Evolutionary conservation across 352 stramenopile genomes (phyloP), one percentile per base, ranked within the genome.

Genomic region (Pythium brachiatum): DNA sequence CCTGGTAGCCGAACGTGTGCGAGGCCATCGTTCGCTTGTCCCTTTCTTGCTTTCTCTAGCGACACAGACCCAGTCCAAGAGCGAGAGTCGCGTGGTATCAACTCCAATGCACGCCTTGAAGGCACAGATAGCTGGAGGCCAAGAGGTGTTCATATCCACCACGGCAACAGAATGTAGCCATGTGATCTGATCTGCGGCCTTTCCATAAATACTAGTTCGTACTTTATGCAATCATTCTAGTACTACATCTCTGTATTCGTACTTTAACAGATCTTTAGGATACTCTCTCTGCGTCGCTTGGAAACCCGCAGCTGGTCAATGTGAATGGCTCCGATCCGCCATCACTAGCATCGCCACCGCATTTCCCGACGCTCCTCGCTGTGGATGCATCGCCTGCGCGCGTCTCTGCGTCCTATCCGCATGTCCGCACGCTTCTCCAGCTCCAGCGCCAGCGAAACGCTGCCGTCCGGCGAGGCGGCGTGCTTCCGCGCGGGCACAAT

Each of bases 1-100:
- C 86, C 66, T 95, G 84, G 62, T 93, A 92, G 4, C 83, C 86
- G 29, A 66, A 71, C 53, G 64, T 66, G 26, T 71, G 51, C 43
- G 64, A 71, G 52, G 64, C 64, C 61, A 68, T 68, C 25, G 7
- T 27, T 27, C 36, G 29, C 53, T 9, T 36, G 8, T 36, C 3
- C 12, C 13, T 9, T 9, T 27, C 21, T 52, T 7, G 12, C 18
- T 20, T 20, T 21, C 38, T 46, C 38, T 9, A 46, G 15, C 41
- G n/a, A 48, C 11, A 13, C 38, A 5, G 18, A 48, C n/a, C 18
- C 18, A 25, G 18, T 46, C 38, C 18, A 15, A 20, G 11, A 27
- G 7, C 12, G 41, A 48, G 41, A 48, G 7, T 27, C 20, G n/a
- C 7, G n/a, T 11, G 6, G 41, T 48, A 48, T 48, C 41, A 4